Percentiles rank a stretch among this genome's conserved stretches.
Conservation (phyloP, 768 basidiomycete species). For the Boletus rubroflammeus region DNA sequence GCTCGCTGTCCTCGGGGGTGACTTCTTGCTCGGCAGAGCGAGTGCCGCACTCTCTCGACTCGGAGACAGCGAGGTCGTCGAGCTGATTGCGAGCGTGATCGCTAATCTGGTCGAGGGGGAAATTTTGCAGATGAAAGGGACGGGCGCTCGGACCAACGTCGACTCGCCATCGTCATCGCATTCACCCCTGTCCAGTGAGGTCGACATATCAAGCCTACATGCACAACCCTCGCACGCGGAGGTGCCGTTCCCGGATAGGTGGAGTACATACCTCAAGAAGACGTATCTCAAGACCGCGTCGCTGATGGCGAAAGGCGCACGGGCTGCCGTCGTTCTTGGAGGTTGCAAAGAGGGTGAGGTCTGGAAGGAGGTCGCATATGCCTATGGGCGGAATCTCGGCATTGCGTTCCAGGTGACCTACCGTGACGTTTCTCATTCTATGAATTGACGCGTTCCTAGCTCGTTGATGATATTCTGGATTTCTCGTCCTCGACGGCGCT, state of each 20-base stretch:
- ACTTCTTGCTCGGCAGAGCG: constrained; percentile 91
- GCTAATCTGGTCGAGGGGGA: constrained; percentile 97
- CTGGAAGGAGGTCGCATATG: constrained; percentile 88
- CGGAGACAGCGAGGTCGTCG: constrained; percentile 86
- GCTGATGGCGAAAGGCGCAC: constrained; percentile 82
- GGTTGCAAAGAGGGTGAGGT: constrained; percentile 73
- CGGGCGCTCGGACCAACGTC: not conserved
- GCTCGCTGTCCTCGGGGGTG: constrained; percentile 88
- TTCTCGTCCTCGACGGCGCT: constrained; percentile 77
- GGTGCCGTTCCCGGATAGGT: constrained; percentile 43
- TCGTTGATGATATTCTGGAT: constrained; percentile 94
- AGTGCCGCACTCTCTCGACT: constrained; percentile 83
- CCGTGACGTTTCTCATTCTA: not conserved
- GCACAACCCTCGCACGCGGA: constrained; percentile 34
- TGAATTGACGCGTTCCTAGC: constrained; percentile 41
- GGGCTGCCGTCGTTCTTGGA: constrained; percentile 84
- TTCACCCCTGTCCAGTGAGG: not conserved
- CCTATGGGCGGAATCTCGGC: constrained; percentile 85
- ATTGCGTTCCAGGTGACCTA: constrained; percentile 86
- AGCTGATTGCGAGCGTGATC: constrained; percentile 87
- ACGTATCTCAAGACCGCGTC: constrained; percentile 92
- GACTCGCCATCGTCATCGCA: not conserved
- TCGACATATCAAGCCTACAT: constrained; percentile 40
- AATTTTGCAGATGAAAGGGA: constrained; percentile 67
- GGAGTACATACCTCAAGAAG: constrained; percentile 83